Base-by-base conservation (phyloP, 257 asterid genomes). In the Fraxinus americana region DNA sequence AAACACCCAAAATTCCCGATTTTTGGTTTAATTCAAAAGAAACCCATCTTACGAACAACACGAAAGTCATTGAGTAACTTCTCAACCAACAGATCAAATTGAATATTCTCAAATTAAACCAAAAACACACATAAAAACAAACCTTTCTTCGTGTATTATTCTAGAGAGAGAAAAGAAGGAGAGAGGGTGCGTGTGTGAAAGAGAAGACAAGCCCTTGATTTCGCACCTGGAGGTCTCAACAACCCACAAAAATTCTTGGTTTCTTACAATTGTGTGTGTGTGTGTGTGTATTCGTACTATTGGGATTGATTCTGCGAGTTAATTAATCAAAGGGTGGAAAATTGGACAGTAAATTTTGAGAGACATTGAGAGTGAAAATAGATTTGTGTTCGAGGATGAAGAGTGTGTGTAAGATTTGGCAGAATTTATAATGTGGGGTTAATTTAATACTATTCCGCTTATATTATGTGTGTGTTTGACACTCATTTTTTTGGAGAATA, bases 61-160 rank as follows among this genome's bases (percentile, higher is more conserved):
- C 59, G 25, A 66, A 71, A 78, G 78, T 75, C 72, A 78, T 77
- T 39, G 67, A 27, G n/a, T 77, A 34, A 38, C 50, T 14, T 27
- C 35, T 72, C 17, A 72, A 86, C 93, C 87, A 84, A 88, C 95
- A 79, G 96, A 91, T 89, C 93, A 73, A 82, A 73, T 50, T 6
- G 79, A 52, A n/a, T 80, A 85, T 75, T 74, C 57, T 19, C 36
- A 67, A 80, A 77, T 75, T 75, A 36, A 79, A 68, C 52, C 76
- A 70, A 63, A 63, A 84, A 76, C 83, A 77, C 63, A 45, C 73
- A 79, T 36, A 85, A 78, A 52, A 69, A 21, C 12, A 34, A 23
- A 63, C 35, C 36, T 25, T 63, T 63, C 69, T 63, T 34, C 16
- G 27, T 27, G 69, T 63, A 63, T 57, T 63, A 27, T 63, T 63